phyloP scores from a whole-genome alignment of 371 early-diverging fungal genomes.

The Globomyces sp. region DNA sequence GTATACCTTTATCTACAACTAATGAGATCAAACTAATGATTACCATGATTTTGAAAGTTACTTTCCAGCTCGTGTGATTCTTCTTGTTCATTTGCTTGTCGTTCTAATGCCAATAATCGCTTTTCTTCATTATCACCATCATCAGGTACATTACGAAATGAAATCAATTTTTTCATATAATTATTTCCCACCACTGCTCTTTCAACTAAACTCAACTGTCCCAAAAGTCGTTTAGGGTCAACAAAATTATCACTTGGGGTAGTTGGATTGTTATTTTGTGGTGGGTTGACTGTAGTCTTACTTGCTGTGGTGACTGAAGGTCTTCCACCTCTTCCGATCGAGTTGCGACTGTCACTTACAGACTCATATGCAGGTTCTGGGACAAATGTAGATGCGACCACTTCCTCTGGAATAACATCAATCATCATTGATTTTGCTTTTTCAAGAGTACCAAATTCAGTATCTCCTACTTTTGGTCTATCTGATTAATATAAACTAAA shows the following conservation, averaged over 20 bases:
- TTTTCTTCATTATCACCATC: slow-evolving; percentile 23
- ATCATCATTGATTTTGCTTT: too few relatives aligned
- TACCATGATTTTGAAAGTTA: slow-evolving; percentile 1
- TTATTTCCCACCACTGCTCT: slow-evolving; percentile 48
- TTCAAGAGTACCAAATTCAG: too few relatives aligned
- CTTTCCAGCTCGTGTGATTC: slow-evolving; percentile 9
- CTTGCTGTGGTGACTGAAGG: too few relatives aligned
- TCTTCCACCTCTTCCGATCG: too few relatives aligned
- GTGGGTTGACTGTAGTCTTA: too few relatives aligned
- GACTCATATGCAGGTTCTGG: too few relatives aligned
- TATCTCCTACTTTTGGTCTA: too few relatives aligned
- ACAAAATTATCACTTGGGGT: not conserved
- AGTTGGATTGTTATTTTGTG: too few relatives aligned
- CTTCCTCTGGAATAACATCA: too few relatives aligned
- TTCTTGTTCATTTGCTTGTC: not conserved
- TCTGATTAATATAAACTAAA: too few relatives aligned
- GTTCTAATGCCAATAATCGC: not conserved
- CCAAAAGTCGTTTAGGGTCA: slow-evolving; percentile 22
- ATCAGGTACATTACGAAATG: slow-evolving; percentile 44
- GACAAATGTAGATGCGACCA: too few relatives aligned
- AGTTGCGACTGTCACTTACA: too few relatives aligned
- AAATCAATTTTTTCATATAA: slow-evolving; percentile 38
- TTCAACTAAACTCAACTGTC: slow-evolving; percentile 42
- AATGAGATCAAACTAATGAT: not conserved
- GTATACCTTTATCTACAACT: slow-evolving; percentile 5